Conservation (phyloP, 106 monocot genomes). For the Dioscorea alata region DNA sequence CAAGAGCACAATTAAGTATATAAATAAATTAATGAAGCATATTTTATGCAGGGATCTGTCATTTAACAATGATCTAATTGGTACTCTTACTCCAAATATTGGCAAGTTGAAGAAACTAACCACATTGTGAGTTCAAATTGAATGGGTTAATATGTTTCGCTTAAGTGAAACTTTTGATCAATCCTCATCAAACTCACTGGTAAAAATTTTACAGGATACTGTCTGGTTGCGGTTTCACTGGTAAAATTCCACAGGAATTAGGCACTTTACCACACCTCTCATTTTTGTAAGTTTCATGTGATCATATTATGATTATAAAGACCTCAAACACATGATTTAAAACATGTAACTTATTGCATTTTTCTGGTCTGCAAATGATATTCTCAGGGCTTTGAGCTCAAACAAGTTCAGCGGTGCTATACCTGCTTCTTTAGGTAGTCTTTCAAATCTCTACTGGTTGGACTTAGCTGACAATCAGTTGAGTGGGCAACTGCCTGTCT, state of each 20-base stretch:
- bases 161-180: too few relatives aligned
- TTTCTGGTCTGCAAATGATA: background rate
- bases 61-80: slow-evolving; percentile 42
- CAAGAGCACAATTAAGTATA: too few relatives aligned
- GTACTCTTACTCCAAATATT: slow-evolving; percentile 34
- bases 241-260: slow-evolving; percentile 55
- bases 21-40: background rate
- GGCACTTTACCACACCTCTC: slow-evolving; percentile 38
- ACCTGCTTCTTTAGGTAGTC: slow-evolving; percentile 46
- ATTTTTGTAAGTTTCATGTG: slow-evolving; percentile 55
- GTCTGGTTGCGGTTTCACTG: slow-evolving; percentile 66
- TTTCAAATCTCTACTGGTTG: slow-evolving; percentile 48
- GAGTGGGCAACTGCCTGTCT: slow-evolving; percentile 46
- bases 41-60: slow-evolving; percentile 65
- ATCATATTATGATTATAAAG: background rate
- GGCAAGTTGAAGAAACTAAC: slow-evolving; percentile 49
- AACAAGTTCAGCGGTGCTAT: slow-evolving; percentile 53
- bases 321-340: background rate
- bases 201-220: slow-evolving; percentile 40
- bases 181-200: background rate
- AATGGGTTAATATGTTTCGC: background rate
- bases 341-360: background rate
- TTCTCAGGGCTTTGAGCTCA: slow-evolving; percentile 49
- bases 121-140: slow-evolving; percentile 37
- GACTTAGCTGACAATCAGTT: slow-evolving; percentile 60